phyloP scores from a whole-genome alignment of 2,329 filamentous ascomycete genomes.

The Penicillium concentricum region DNA sequence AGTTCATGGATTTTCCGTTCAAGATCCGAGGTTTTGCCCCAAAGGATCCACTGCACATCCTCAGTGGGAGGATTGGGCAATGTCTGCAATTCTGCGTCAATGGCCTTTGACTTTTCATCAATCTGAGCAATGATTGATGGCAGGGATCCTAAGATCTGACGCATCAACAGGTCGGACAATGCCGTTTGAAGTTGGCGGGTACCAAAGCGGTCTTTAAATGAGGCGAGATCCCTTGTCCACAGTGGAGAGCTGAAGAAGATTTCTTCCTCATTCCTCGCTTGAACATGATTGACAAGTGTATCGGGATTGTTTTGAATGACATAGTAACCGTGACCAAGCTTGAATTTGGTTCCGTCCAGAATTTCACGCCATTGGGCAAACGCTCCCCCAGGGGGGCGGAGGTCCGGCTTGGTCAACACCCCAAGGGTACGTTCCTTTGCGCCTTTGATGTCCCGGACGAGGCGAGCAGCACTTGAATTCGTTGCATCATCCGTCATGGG shows the following conservation, averaged over 20 bases:
- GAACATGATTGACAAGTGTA: slow-evolving; percentile 42
- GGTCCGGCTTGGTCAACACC: slow-evolving; percentile 82
- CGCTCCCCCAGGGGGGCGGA: slow-evolving; percentile 55
- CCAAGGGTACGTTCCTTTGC: slow-evolving; percentile 65
- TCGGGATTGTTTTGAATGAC: slow-evolving; percentile 63
- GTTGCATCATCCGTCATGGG: slow-evolving; percentile 77
- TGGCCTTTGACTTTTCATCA: slow-evolving; percentile 48
- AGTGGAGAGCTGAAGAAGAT: slow-evolving; percentile 50
- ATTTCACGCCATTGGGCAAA: slow-evolving; percentile 63
- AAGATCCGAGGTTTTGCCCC: slow-evolving; percentile 59
- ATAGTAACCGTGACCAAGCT: slow-evolving; percentile 73
- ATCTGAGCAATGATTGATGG: slow-evolving; percentile 44
- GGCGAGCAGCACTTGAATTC: slow-evolving; percentile 67
- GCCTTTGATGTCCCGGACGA: slow-evolving; percentile 56
- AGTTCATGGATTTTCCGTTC: slow-evolving; percentile 54
- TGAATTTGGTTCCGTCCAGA: slow-evolving; percentile 61
- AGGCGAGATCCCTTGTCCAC: slow-evolving; percentile 47
- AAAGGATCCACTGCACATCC: slow-evolving; percentile 67
- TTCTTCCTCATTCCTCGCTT: slow-evolving; percentile 51
- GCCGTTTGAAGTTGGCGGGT: slow-evolving; percentile 49
- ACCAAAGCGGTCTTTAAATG: slow-evolving; percentile 51
- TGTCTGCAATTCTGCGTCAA: slow-evolving; percentile 55
- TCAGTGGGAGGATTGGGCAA: slow-evolving; percentile 65
- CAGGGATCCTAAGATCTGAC: slow-evolving; percentile 42
- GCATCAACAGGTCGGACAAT: slow-evolving; percentile 44